Percentiles rank a stretch among this genome's conserved stretches.
phyloP scores from a whole-genome alignment of 2,329 filamentous ascomycete species.

The Diplodia intermedia region DNA sequence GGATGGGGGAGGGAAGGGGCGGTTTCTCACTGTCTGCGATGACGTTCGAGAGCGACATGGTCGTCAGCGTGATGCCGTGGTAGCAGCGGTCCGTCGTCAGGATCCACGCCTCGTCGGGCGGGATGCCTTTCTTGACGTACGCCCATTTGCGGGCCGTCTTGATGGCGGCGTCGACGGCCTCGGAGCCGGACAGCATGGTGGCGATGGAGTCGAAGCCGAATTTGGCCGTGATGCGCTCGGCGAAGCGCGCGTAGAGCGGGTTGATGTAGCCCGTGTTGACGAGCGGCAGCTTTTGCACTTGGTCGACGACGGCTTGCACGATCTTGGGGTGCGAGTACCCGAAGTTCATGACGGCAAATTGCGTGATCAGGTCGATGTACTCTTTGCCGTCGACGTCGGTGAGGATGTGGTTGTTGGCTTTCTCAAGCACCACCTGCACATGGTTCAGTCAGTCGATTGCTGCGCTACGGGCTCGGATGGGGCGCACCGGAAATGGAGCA shows the following conservation, averaged over 20 bases:
- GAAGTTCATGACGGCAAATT: constrained; percentile 16
- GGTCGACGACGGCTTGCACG: background rate
- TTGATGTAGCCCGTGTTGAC: constrained; percentile 12
- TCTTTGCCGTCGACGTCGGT: constrained; percentile 7
- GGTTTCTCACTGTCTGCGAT: constrained; percentile 66
- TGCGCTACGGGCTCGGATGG: too few relatives aligned
- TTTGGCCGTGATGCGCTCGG: background rate
- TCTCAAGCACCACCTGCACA: background rate
- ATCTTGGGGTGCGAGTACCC: constrained; percentile 14
- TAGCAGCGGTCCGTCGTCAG: constrained; percentile 49
- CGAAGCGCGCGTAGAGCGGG: constrained; percentile 10
- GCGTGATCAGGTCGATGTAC: constrained; percentile 8
- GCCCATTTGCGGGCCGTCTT: constrained; percentile 96
- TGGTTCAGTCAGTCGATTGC: background rate
- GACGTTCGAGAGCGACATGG: constrained; percentile 84
- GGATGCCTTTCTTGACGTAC: constrained; percentile 80
- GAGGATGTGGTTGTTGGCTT: background rate
- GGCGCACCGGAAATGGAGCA: background rate
- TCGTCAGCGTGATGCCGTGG: constrained; percentile 74
- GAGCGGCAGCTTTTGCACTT: constrained; percentile 2
- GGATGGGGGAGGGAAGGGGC: constrained; percentile 59
- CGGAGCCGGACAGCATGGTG: constrained; percentile 85
- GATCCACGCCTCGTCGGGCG: constrained; percentile 75
- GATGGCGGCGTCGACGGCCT: constrained; percentile 93
- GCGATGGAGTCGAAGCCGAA: constrained; percentile 82